Evolutionary conservation across 768 basidiomycete species (phyloP).

Genomic region (Lyophyllum atratum): DNA sequence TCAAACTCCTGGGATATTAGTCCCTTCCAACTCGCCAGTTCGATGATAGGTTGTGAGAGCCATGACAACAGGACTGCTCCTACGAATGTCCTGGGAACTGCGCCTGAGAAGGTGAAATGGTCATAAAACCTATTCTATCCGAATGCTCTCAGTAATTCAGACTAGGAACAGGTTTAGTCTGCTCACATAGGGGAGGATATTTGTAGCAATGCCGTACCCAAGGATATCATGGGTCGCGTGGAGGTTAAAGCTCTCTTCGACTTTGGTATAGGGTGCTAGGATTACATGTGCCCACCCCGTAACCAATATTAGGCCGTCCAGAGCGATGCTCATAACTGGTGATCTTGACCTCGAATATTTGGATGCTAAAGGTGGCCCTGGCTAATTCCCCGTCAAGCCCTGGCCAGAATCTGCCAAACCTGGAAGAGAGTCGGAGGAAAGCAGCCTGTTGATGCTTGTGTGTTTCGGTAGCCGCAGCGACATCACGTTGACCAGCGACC

Average conservation of each 20-base stretch:
- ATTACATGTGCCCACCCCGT: slow-evolving; percentile 69
- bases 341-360: background rate
- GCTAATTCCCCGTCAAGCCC: no score
- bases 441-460: slow-evolving; percentile 5
- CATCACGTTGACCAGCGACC: background rate
- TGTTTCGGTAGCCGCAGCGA: background rate
- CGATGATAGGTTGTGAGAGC: slow-evolving; percentile 50
- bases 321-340: slow-evolving; percentile 16
- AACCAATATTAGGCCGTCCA: slow-evolving; percentile 53
- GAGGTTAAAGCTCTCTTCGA: slow-evolving; percentile 96
- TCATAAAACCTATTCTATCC: no score
- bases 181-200: slow-evolving; percentile 52
- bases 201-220: slow-evolving; percentile 61
- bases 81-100: slow-evolving; percentile 85
- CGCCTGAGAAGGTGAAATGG: slow-evolving; percentile 85
- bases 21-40: slow-evolving; percentile 41
- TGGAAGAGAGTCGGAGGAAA: no score
- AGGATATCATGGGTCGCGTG: slow-evolving; percentile 90
- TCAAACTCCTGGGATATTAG: slow-evolving; percentile 58
- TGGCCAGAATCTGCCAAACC: no score
- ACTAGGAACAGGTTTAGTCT: slow-evolving; percentile 1
- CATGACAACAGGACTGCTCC: slow-evolving; percentile 74
- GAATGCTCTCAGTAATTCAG: slow-evolving; percentile 5
- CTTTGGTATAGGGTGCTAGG: slow-evolving; percentile 89
- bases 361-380: background rate